Evolutionary conservation across 192 early-diverging fungal genomes (phyloP), one percentile per base, ranked within the genome.

Genomic region (Phycomyces blakesleeanus): DNA sequence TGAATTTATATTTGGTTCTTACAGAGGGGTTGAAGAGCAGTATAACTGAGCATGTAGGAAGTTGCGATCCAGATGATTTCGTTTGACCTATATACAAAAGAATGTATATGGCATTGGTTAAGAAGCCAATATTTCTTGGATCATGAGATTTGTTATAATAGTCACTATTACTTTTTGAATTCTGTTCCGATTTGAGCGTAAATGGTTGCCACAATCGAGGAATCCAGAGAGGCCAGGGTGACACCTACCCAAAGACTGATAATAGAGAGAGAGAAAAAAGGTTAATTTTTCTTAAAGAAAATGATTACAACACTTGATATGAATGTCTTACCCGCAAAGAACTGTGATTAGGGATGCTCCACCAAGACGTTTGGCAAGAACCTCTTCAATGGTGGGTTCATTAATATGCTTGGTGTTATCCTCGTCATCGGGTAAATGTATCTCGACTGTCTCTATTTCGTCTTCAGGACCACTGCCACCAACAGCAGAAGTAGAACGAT

Each of bases 1-100:
- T n/a, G n/a, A n/a, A n/a, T n/a, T n/a, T n/a, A n/a, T n/a, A n/a
- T n/a, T n/a, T n/a, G n/a, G n/a, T n/a, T n/a, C 68, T 64, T 89
- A 67, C 89, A 93, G 38, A 88, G 71, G 7, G 92, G 89, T 66
- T 91, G 85, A 58, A 93, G 76, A 9, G 92, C 87, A 2, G 92
- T 90, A 25, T 78, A 80, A 57, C 83, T 87, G 66, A 92, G 65
- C 64, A 91, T 73, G 55, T 91, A 93, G 24, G 83, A 77, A 27
- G 83, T 87, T 42, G 85, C 91, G 34, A 97, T 85, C 94, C 94
- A 97, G 2, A 89, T 81, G 27, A 91, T 81, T 50, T 87, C 80
- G 41, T 76, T 76, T 12, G 69, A 76, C 63, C 71, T 73, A 26
- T 18, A 1, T 5, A 18, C 18, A 52, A 16, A 29, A 51, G 57